Base-by-base conservation (phyloP, 345 rosid species). In the Zanthoxylum bungeanum region DNA sequence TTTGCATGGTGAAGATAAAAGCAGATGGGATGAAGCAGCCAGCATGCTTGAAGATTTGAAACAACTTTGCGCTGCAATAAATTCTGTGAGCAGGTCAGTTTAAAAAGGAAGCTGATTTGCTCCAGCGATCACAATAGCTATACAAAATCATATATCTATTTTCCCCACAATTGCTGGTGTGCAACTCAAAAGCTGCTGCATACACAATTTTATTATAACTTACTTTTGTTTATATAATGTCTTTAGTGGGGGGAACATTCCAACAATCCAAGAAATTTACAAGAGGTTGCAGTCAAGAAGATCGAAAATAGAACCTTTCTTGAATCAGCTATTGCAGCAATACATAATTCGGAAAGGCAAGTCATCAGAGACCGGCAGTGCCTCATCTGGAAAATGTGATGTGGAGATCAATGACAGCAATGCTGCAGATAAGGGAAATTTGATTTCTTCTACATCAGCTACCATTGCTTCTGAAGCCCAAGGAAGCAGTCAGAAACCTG, bases 211-310 rank as follows among this genome's bases (percentile, higher is more conserved):
- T 8, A n/a, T n/a, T n/a, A n/a, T n/a, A n/a, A n/a, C n/a, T n/a
- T n/a, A n/a, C n/a, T 12, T 12, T 42, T 42, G 47, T 10, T 12
- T 5, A 1, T 42, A 4, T 42, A 42, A 12, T 42, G 11, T 73
- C 39, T 52, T 31, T 73, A 79, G 78, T 9, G 73, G 62, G n/a
- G 78, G 31, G 44, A 53, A 28, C 7, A 37, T 68, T 39, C 22
- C 77, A 17, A 60, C n/a, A 17, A 24, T 76, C 0, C 31, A 31
- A 63, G 79, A 72, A 63, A 70, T 74, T 55, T 16, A 52, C 31
- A 70, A 31, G 40, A 64, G 56, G 68, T 5, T 76, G 53, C 73
- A 52, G 40, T 52, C 70, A 58, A 66, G 69, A 60, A 73, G 67
- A 65, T 33, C 69, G 22, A 37, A 22, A 37, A 5, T 72, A 25